Evolutionary conservation across 2,329 filamentous ascomycete genomes (phyloP), one percentile per base, ranked within the genome.

Genomic region (Torrubiellomyces zombiae): DNA sequence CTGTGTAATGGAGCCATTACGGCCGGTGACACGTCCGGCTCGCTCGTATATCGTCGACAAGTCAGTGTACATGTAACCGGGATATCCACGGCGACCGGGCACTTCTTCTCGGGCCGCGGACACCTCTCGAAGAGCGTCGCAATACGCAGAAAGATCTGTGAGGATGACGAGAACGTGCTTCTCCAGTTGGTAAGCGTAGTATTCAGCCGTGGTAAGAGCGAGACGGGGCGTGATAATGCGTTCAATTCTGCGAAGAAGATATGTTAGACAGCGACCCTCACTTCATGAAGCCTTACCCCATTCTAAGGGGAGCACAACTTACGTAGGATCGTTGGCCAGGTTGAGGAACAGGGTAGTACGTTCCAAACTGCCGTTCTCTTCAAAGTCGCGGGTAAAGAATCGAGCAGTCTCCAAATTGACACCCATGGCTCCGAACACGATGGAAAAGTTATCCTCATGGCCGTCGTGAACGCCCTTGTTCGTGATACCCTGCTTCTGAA

Each of bases 21-120:
- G 80, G 42, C 91, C 91, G 46, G 82, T 66, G 25, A 98, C 89
- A 78, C 89, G 89, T 47, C 89, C 89, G 41, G 89, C 89, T 61
- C 89, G 85, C 60, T 98, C 89, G 66, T 98, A 98, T 45, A 98
- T 94, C 48, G 89, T 98, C 31, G 89, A 94, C 74, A 98, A 79
- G 72, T 98, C 91, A 40, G 89, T 98, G 67, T 98, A 98, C 89
- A 98, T 98, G 69, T 98, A 98, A 80, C 89, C 89, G 27, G 89
- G 89, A 63, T 89, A 98, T 69, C 89, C 89, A 74, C 89, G 86
- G 55, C 89, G 86, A 67, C 89, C 89, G 20, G 89, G 89, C 21
- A 98, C 89, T 74, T 98, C 89, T 67, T 98, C 89, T 61, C 89
- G 74, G 26, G 89, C 89, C 27, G 89, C 86, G 9, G 89, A 98